Conservation (phyloP, 495 filamentous ascomycete genomes). For the Podospora fimiseda region DNA sequence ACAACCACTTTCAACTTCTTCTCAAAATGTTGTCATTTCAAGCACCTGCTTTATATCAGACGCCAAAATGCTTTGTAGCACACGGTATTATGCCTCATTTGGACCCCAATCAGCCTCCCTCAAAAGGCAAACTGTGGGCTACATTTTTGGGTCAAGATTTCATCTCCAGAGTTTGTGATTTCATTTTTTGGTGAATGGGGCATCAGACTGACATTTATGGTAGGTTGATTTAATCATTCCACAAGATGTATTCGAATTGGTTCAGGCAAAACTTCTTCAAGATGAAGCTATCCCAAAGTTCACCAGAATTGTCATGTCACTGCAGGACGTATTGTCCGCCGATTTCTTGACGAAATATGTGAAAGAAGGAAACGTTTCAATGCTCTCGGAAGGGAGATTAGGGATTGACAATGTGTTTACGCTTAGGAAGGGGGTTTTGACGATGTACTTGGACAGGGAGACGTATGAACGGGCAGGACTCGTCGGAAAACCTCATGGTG, state of each 20-base stretch:
- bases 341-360: slow-evolving; percentile 85
- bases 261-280: slow-evolving; percentile 48
- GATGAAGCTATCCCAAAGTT: slow-evolving; percentile 45
- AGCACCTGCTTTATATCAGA: background rate
- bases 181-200: too few species aligned
- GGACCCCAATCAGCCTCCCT: background rate
- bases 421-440: slow-evolving; percentile 67
- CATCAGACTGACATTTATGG: slow-evolving; percentile 3
- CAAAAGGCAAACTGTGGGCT: background rate
- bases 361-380: slow-evolving; percentile 77
- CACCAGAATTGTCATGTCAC: slow-evolving; percentile 66
- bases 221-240: slow-evolving; percentile 74
- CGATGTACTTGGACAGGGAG: slow-evolving; percentile 73
- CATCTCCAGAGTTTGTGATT: background rate
- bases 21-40: background rate
- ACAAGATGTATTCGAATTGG: slow-evolving; percentile 52
- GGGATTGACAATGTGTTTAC: slow-evolving; percentile 77
- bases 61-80: background rate
- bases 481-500: slow-evolving; percentile 61
- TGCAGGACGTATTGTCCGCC: slow-evolving; percentile 62
- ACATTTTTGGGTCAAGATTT: background rate
- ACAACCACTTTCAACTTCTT: too few species aligned
- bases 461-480: slow-evolving; percentile 81
- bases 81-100: background rate
- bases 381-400: slow-evolving; percentile 80